These are phyloP conservation scores for Ottelia alismoides DNA, from an alignment of 106 monocot genomes.

Conservation along the genomic window DNA sequence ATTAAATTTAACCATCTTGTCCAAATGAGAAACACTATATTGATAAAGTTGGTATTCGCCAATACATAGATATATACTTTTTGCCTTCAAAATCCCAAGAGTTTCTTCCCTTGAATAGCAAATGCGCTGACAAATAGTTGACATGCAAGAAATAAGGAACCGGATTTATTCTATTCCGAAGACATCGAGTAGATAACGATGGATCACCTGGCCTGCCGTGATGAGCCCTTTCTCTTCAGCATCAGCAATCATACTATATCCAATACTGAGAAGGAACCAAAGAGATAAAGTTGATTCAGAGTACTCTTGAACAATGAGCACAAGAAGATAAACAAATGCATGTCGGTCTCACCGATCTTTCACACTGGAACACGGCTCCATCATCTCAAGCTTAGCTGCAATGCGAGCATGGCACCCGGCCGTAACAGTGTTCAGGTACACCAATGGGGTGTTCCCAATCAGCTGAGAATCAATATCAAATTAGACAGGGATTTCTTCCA, in stretches of 20 bases:
- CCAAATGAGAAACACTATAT: no score
- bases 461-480: constrained; percentile 21
- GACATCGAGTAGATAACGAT: not conserved
- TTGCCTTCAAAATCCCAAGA: no score
- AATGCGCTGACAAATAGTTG: no score
- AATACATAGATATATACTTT: no score
- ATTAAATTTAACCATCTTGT: no score
- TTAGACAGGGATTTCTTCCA: not conserved
- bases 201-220: constrained; percentile 48
- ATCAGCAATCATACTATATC: constrained; percentile 86
- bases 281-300: not conserved
- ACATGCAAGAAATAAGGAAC: no score
- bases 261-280: constrained; percentile 36
- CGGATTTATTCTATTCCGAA: no score
- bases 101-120: no score
- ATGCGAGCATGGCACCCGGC: constrained; percentile 38
- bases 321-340: not conserved
- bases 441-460: constrained; percentile 74
- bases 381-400: constrained; percentile 73
- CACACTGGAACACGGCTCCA: constrained; percentile 82
- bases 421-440: constrained; percentile 53
- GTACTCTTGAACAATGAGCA: not conserved
- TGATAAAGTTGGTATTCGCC: no score
- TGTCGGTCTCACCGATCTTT: constrained; percentile 43
- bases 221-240: constrained; percentile 76